phyloP scores from a whole-genome alignment of 768 basidiomycete species.

The Suillus bovinus region DNA sequence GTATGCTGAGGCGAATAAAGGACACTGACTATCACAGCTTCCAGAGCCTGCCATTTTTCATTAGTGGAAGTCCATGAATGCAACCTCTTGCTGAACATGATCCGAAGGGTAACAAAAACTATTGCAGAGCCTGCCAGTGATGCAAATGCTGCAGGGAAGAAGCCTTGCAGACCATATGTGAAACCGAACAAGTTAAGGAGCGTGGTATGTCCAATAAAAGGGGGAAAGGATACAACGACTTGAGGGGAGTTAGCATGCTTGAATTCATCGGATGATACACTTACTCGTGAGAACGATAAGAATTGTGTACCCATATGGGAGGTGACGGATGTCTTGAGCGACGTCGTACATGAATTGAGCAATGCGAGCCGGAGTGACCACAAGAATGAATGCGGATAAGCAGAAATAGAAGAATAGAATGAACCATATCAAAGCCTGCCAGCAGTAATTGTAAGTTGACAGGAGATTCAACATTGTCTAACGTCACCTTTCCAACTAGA shows the following conservation, averaged over 20 bases:
- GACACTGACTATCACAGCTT: constrained; percentile 64
- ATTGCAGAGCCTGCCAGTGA: constrained; percentile 66
- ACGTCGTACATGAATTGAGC: constrained; percentile 72
- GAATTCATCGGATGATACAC: constrained; percentile 52
- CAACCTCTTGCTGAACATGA: constrained; percentile 55
- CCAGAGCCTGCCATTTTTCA: constrained; percentile 76
- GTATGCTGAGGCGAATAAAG: constrained; percentile 7
- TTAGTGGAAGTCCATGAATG: constrained; percentile 61
- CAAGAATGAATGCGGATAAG: constrained; percentile 42
- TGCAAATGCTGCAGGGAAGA: constrained; percentile 59
- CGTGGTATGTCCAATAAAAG: constrained; percentile 31
- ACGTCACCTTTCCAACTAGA: constrained; percentile 53
- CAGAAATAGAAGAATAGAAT: constrained; percentile 56
- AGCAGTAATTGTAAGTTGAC: constrained; percentile 2
- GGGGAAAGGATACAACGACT: constrained; percentile 33
- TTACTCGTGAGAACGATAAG: constrained; percentile 54
- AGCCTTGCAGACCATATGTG: constrained; percentile 80
- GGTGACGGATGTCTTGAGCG: constrained; percentile 58
- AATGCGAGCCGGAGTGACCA: constrained; percentile 64
- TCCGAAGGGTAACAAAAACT: constrained; percentile 60
- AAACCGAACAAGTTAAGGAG: constrained; percentile 71
- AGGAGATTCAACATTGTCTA: neutral
- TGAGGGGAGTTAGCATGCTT: constrained; percentile 15
- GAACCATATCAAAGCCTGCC: constrained; percentile 60
- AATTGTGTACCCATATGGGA: constrained; percentile 62